A percentile compares a stretch with the other conserved stretches of the same genome.
phyloP scores from a whole-genome alignment of 257 asterid genomes.

The Capsicum pubescens region DNA sequence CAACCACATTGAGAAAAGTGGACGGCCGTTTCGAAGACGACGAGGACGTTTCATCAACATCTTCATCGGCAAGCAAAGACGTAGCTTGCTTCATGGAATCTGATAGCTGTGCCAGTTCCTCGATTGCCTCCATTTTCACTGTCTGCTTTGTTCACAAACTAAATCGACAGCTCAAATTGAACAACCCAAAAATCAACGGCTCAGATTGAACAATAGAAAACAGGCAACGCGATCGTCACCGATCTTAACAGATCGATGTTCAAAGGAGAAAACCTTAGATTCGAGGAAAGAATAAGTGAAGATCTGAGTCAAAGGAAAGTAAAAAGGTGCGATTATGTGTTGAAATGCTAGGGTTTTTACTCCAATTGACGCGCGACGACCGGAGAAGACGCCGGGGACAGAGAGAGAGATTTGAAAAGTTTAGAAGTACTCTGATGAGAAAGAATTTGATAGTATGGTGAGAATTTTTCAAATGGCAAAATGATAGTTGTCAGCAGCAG shows the following conservation, averaged over 20 bases:
- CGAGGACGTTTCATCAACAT: constrained; percentile 74
- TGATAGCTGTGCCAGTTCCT: constrained; percentile 86
- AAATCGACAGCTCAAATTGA: constrained; percentile 29
- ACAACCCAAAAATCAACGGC: not conserved
- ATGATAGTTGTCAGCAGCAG: not conserved
- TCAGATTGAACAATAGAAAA: constrained; percentile 2
- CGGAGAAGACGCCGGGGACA: constrained; percentile 41
- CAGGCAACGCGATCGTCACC: constrained; percentile 17
- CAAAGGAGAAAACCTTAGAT: constrained; percentile 36
- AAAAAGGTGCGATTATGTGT: constrained; percentile 11
- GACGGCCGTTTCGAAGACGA: constrained; percentile 75
- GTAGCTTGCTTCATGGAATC: constrained; percentile 97
- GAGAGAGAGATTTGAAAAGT: constrained; percentile 38
- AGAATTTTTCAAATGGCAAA: constrained; percentile 31
- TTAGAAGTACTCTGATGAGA: constrained; percentile 49
- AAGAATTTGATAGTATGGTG: constrained; percentile 23
- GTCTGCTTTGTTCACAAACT: constrained; percentile 23
- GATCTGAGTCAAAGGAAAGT: constrained; percentile 33
- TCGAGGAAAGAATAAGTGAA: constrained; percentile 25
- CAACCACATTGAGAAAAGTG: constrained; percentile 94
- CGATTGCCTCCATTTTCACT: constrained; percentile 68
- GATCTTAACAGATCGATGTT: constrained; percentile 26
- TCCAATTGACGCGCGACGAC: constrained; percentile 26
- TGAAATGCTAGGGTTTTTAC: constrained; percentile 23
- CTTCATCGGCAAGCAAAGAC: constrained; percentile 90